These are phyloP conservation scores for Clarireedia hainanense DNA, from an alignment of 2,329 filamentous ascomycete species.

Conservation along the genomic window DNA sequence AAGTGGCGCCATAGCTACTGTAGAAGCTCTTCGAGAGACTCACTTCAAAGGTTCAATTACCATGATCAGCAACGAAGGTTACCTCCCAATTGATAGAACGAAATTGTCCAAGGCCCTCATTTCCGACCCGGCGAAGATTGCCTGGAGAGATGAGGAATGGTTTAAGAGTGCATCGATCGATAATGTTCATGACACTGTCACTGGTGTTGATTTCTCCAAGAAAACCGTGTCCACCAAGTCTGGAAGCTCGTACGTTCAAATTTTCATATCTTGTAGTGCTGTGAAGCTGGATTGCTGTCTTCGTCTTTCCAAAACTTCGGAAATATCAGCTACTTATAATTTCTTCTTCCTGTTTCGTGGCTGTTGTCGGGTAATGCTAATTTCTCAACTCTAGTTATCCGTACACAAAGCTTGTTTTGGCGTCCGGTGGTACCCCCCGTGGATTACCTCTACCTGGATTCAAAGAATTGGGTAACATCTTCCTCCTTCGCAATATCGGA, in stretches of 20 bases:
- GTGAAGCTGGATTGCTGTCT: neutral
- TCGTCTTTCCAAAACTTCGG: neutral
- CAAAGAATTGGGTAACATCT: conserved; percentile 80
- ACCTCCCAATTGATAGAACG: conserved; percentile 83
- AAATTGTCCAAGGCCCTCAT: conserved; percentile 94
- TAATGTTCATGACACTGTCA: conserved; percentile 58
- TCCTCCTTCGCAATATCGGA: conserved; percentile 69
- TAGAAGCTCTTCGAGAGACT: conserved; percentile 75
- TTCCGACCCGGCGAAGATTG: conserved; percentile 69
- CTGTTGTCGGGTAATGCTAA: neutral
- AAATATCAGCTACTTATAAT: neutral
- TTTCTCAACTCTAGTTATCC: conserved; percentile 32
- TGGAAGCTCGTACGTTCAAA: conserved; percentile 44
- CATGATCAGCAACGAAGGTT: conserved; percentile 74
- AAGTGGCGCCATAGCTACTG: conserved; percentile 70
- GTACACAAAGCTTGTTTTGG: conserved; percentile 85
- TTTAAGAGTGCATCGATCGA: conserved; percentile 57
- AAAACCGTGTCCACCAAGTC: conserved; percentile 69
- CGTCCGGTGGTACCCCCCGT: conserved; percentile 74
- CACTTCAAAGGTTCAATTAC: conserved; percentile 77
- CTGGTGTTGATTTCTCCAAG: conserved; percentile 63
- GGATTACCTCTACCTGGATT: conserved; percentile 76
- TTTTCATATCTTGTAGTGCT: neutral
- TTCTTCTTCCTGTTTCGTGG: neutral
- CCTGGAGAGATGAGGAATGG: conserved; percentile 69